Evolutionary conservation across 306 rosid genomes (phyloP).

Genomic region (Betula pendula): DNA sequence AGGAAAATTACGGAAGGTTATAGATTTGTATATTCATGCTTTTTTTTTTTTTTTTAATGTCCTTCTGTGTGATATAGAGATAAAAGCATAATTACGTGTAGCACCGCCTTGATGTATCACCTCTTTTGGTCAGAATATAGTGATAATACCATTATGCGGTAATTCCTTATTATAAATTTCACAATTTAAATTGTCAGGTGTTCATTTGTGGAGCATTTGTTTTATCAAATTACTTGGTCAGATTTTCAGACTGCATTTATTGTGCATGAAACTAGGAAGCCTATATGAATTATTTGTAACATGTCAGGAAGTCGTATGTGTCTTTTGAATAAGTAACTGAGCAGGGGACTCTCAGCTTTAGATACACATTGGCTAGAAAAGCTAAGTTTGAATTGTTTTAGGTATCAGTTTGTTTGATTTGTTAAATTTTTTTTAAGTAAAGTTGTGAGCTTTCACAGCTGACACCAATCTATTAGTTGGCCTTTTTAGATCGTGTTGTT

Average conservation of each 20-base stretch:
- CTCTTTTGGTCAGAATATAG: neutral
- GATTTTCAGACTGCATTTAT: neutral
- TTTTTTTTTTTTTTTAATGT: conserved; percentile 10
- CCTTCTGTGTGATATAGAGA: conserved; percentile 8
- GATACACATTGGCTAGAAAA: neutral
- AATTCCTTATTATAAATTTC: neutral
- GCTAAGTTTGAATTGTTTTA: neutral
- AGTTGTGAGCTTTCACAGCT: neutral
- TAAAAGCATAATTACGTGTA: neutral
- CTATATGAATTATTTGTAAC: neutral
- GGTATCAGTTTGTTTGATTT: neutral
- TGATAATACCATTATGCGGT: neutral
- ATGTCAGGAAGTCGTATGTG: neutral
- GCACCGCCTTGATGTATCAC: neutral
- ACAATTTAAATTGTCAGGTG: neutral
- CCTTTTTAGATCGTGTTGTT: conserved; percentile 15
- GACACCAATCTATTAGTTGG: conserved; percentile 5
- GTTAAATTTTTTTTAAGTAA: neutral
- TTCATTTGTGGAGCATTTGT: neutral
- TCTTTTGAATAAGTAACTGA: conserved; percentile 3
- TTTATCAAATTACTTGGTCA: neutral
- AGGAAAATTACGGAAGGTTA: conserved; percentile 95
- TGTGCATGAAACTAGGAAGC: neutral
- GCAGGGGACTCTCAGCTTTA: neutral
- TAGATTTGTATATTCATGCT: conserved; percentile 10